These are phyloP conservation scores for Lupinus albus DNA, from an alignment of 306 rosid species.

Conservation along the genomic window DNA sequence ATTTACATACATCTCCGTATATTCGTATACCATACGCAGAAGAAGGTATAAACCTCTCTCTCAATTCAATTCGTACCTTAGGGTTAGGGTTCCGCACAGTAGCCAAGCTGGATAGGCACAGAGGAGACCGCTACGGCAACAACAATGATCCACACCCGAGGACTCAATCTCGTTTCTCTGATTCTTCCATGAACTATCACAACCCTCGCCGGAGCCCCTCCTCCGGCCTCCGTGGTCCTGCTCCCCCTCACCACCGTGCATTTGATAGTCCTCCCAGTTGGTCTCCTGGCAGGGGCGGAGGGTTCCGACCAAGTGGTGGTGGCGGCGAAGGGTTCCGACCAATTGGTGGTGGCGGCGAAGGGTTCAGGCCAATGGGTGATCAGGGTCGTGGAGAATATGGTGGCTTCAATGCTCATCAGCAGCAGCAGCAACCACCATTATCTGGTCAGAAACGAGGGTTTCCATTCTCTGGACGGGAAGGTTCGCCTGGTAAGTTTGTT, in stretches of 20 bases:
- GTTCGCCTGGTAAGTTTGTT: constrained; percentile 67
- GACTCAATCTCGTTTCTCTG: constrained; percentile 70
- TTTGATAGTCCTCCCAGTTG: constrained; percentile 69
- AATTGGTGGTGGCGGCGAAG: constrained; percentile 32
- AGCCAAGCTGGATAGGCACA: constrained; percentile 90
- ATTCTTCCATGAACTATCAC: constrained; percentile 56
- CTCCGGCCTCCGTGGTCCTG: constrained; percentile 43
- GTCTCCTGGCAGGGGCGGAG: constrained; percentile 54
- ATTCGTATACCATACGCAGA: too few relatives aligned
- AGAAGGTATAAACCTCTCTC: too few relatives aligned
- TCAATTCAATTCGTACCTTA: constrained; percentile 7
- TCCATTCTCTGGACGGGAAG: constrained; percentile 60
- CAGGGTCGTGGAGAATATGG: constrained; percentile 56
- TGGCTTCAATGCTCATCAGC: constrained; percentile 49
- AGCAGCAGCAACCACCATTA: constrained; percentile 53
- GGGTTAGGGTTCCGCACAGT: constrained; percentile 54
- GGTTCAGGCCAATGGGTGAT: constrained; percentile 29
- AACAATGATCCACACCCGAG: constrained; percentile 54
- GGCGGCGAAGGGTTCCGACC: constrained; percentile 50
- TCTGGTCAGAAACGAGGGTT: constrained; percentile 83
- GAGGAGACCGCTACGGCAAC: constrained; percentile 78
- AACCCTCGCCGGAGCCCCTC: constrained; percentile 56
- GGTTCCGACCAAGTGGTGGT: constrained; percentile 53
- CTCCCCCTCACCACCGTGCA: constrained; percentile 37
- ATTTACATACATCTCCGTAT: too few relatives aligned